Evolutionary conservation across 1,284 basidiomycete genomes (phyloP), one percentile per base, ranked within the genome.

Genomic region (Trametes polyzona): DNA sequence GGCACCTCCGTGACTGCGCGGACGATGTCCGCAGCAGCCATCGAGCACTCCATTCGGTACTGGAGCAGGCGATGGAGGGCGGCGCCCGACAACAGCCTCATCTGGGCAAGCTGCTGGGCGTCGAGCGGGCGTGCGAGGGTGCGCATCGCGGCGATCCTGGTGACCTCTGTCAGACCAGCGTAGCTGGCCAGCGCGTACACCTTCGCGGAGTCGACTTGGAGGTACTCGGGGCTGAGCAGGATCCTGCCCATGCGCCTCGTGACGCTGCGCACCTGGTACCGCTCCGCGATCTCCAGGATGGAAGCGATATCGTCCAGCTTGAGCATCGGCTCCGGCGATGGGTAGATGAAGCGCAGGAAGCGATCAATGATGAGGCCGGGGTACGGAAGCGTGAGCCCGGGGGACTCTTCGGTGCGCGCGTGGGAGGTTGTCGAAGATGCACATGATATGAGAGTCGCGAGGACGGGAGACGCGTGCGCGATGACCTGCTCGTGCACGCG

Each of bases 101-200:
- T 24, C 17, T 53, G 48, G 6, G 57, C 39, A 33, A 55, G 47
- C 46, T 59, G 37, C 16, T 12, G 37, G 12, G 44, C 26, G 14
- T 56, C 56, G 17, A 44, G 27, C 3, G 50, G 30, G 43, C 51
- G 52, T 16, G 32, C 2, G 21, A 64, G 57, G 10, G 57, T 55
- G 40, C 27, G 33, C 32, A 52, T 57, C 7, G 58, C 62, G 23
- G 62, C 63, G 24, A 39, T 23, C 24, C 29, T 43, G 2, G 57
- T 57, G 39, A 57, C 51, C 46, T 54, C 51, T 26, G 37, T 16
- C 26, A 64, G 36, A 23, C 46, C 49, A 2, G 52, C 59, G 17
- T 17, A 47, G 49, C 49, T 49, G 8, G 74, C 73, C 40, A 78
- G 67, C 8, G 72, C 69, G 52, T 75, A 76, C 3, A 73, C 52